Base-by-base conservation (phyloP, 352 stramenopile species). In the Phytophthora citrophthora region DNA sequence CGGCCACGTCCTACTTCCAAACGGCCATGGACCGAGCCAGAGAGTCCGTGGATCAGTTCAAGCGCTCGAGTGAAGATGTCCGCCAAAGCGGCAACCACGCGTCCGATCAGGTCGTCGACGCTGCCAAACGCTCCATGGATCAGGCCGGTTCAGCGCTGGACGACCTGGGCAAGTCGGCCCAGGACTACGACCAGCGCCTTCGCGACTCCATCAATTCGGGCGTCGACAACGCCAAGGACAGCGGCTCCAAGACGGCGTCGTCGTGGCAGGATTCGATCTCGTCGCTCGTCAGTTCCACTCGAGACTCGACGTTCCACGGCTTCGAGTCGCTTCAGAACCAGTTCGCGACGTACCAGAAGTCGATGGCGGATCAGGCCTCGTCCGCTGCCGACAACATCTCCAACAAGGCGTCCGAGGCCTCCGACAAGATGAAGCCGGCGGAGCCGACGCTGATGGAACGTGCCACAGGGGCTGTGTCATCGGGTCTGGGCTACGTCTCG, bases 321-420 rank as follows among this genome's bases (percentile, higher is more conserved):
- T 81, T 76, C 31, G 76, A 79, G 32, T 36, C 67, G 29, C 53
- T 82, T 20, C 72, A 80, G 67, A 60, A 68, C n/a, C 67, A 79
- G 54, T 55, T 82, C 29, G 15, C 34, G 10, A 43, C 63, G 3
- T 63, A 39, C 6, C 47, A 77, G 29, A 68, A 71, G 54, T 41
- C 70, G 9, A 47, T 72, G 31, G 45, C 40, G 7, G 68, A 77
- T 2, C 60, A 72, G 5, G 68, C 63, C 2, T 64, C 62, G 11
- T 23, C 67, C 2, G 40, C 47, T 12, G 48, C 58, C 20, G 39
- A 54, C 4, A 31, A 24, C 26, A 7, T 64, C 13, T 55, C 48
- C 12, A 57, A 58, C 32, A 68, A 71, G 43, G 46, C 57, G 23
- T 64, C 72, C 18, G 71, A 78, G 4, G 44, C 31, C 1, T 65